Base-by-base conservation (phyloP, 2,329 filamentous ascomycete genomes). In the Calonectria pseudoturangicola region DNA sequence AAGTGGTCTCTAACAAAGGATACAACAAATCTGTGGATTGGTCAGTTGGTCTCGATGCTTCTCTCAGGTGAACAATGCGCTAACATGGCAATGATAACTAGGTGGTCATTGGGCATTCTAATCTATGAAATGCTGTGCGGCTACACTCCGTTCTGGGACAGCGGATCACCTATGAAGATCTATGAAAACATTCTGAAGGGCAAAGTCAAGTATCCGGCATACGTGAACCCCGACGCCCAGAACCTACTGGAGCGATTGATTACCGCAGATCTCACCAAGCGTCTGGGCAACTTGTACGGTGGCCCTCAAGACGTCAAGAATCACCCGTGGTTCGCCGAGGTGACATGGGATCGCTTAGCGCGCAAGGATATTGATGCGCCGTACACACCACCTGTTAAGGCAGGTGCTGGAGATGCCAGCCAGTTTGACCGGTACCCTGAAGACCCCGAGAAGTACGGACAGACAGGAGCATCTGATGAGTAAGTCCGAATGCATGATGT, bases 11-110 rank as follows among this genome's bases (percentile, higher is more conserved):
- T 73, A 98, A 96, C 84, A 98, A 98, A 86, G 97, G 97, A 66
- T 99, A 99, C 88, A 99, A 99, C 88, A 99, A 98, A 85, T 98
- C 96, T 48, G 97, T 99, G 21, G 97, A 99, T 84, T 99, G 97
- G 97, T 98, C 87, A 87, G 94, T 86, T n/a, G 21, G 13, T 6
- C n/a, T 36, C 8, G 6, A 10, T 39, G n/a, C 6, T 15, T 45
- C 41, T 63, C 16, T 43, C 47, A 30, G 41, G 2, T 7, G 21
- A 27, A 33, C 9, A 30, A n/a, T 33, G 50, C 39, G 43, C 71
- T 75, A 47, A 77, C 62, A 64, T 47, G 48, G n/a, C 58, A 60
- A 64, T 66, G n/a, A 28, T 27, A 21, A 47, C 13, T 68, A 98
- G 96, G 96, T 99, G 97, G 97, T 98, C 96, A 66, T 89, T 99